A percentile compares a stretch with the other conserved stretches of the same genome.
Conservation (phyloP, 2,329 filamentous ascomycete genomes). For the Neopestalotiopsis clavispora region DNA sequence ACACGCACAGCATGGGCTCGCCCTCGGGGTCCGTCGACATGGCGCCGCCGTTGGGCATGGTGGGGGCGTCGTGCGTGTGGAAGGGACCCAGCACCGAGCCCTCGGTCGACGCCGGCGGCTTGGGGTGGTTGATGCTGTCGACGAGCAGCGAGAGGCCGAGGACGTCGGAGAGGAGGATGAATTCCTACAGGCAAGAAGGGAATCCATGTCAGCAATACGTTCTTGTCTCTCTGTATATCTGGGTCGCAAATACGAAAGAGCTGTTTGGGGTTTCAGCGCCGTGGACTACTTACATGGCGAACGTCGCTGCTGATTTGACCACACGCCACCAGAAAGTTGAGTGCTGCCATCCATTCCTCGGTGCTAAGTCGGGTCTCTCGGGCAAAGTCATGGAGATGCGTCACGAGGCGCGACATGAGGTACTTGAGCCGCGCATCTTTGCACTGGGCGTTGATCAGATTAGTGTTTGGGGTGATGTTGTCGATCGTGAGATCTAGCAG, state of each 20-base stretch:
- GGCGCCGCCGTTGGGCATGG: constrained; percentile 56
- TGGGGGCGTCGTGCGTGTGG: constrained; percentile 78
- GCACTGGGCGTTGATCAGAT: constrained; percentile 75
- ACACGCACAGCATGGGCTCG: constrained; percentile 74
- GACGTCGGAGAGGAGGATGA: constrained; percentile 81
- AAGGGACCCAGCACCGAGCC: constrained; percentile 83
- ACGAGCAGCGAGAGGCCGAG: constrained; percentile 81
- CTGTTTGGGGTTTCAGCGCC: not conserved
- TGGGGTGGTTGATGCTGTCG: constrained; percentile 84
- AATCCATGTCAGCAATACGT: not conserved
- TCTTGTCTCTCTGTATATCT: not conserved
- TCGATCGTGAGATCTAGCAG: constrained; percentile 77
- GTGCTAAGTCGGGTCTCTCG: constrained; percentile 78
- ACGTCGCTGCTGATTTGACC: constrained; percentile 78
- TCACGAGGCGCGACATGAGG: constrained; percentile 73
- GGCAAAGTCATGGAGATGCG: constrained; percentile 82
- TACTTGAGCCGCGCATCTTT: constrained; percentile 70
- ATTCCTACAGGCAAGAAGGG: constrained; percentile 56
- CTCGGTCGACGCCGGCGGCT: constrained; percentile 71
- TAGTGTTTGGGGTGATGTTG: constrained; percentile 80
- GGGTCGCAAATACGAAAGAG: not conserved
- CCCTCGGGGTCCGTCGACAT: constrained; percentile 75
- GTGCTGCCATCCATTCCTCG: constrained; percentile 77
- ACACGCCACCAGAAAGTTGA: constrained; percentile 73
- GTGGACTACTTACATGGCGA: constrained; percentile 61